Percentiles rank a stretch among this genome's conserved stretches.
Evolutionary conservation across 805 yeast species (phyloP).

Genomic region (Wickerhamiella kazuoi): DNA sequence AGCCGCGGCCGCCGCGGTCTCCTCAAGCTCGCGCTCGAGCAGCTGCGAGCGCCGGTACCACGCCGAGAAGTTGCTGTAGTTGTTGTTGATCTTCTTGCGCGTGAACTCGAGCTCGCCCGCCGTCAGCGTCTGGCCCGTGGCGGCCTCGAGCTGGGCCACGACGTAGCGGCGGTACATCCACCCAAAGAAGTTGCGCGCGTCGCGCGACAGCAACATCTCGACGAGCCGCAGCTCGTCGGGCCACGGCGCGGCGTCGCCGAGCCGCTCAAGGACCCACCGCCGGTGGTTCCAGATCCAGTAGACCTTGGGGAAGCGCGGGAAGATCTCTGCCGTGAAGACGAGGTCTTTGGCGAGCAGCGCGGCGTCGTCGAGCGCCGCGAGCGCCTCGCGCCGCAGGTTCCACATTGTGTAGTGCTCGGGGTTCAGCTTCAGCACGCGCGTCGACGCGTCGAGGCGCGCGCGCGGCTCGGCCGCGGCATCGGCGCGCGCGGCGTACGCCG

Average conservation of each 20-base stretch:
- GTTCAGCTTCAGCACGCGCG: conserved; percentile 41
- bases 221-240: conserved; percentile 52
- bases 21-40: conserved; percentile 33
- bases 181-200: conserved; percentile 80
- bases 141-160: conserved; percentile 14
- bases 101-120: conserved; percentile 56
- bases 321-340: conserved; percentile 35
- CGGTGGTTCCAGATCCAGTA: conserved; percentile 97
- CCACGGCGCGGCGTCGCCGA: conserved; percentile 34
- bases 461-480: conserved; percentile 18
- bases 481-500: conserved; percentile 20
- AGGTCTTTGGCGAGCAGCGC: conserved; percentile 38
- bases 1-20: no score
- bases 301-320: conserved; percentile 63
- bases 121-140: conserved; percentile 15
- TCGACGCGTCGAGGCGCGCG: conserved; percentile 34
- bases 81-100: conserved; percentile 54
- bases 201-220: conserved; percentile 46
- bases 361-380: conserved; percentile 21
- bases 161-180: conserved; percentile 84
- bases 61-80: conserved; percentile 87
- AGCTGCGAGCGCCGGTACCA: conserved; percentile 79
- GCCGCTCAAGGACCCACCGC: conserved; percentile 48
- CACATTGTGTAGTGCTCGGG: conserved; percentile 83
- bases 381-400: conserved; percentile 72